Evolutionary conservation across 116 monocot genomes (phyloP), one percentile per base, ranked within the genome.

Genomic region (Zostera marina): DNA sequence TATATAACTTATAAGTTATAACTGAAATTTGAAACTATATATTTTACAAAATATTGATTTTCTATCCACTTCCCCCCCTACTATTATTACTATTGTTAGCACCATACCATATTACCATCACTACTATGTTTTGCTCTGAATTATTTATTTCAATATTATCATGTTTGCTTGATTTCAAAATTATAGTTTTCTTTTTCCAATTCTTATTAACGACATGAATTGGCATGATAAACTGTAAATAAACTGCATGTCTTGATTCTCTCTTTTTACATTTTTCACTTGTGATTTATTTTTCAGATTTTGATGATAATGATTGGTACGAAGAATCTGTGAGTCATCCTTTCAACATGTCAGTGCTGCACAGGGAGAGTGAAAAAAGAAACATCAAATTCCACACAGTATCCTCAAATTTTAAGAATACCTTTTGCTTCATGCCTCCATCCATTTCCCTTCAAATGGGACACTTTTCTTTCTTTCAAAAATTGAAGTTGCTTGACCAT

Each of bases 331-430:
- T 55, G 19, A 58, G 66, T 60, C 63, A 61, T 59, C 14, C 19
- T 8, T 51, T 60, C 10, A 63, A 59, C 62, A 51, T 41, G 40
- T 73, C 63, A 12, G 42, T 32, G 8, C 47, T 84, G 48, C 63
- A 70, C 39, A 72, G 82, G 69, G 91, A 91, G 49, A 69, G 72
- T 72, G 60, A 73, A 40, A 53, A 69, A 44, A 69, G 79, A 55
- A 67, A 71, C 15, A 53, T 56, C 59, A 67, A 76, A 48, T 83
- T 87, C 63, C 78, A 81, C 41, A 83, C 71, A 9, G 79, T 92
- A 86, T 76, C 70, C 53, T 64, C 17, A 52, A 62, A 20, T 11
- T 8, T 19, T 59, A 51, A 32, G 1, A 20, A 21, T 44, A 44
- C 52, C 43, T 23, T 1, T 57, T 15, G 11, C 11, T 22, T 39